Evolutionary conservation across 257 asterid genomes (phyloP).

Genomic region (Agastache rugosa): DNA sequence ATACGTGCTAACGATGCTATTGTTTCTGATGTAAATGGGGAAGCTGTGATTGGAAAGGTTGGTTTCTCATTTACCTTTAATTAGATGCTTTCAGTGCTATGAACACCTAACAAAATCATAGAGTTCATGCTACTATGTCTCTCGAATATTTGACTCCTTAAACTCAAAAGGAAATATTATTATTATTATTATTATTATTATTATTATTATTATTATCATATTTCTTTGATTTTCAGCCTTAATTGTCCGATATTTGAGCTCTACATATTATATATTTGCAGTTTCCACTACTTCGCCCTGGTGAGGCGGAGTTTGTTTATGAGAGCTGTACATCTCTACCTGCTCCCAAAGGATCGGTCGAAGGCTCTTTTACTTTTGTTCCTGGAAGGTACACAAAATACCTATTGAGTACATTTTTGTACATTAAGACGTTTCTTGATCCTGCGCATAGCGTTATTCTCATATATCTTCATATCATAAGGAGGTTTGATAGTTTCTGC

Average conservation of each 20-base stretch:
- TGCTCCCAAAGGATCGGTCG: constrained; percentile 67
- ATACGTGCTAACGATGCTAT: constrained; percentile 60
- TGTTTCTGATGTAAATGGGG: constrained; percentile 64
- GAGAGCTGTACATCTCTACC: constrained; percentile 69
- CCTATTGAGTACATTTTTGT: constrained; percentile 10
- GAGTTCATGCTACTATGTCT: constrained; percentile 20
- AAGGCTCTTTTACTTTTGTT: constrained; percentile 85
- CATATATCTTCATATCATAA: background rate
- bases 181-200: too few relatives aligned
- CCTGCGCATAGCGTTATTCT: background rate
- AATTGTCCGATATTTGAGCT: constrained; percentile 29
- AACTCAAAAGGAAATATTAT: constrained; percentile 8
- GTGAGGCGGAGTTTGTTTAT: constrained; percentile 78
- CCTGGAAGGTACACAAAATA: constrained; percentile 79
- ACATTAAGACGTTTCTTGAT: background rate
- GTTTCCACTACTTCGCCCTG: constrained; percentile 81
- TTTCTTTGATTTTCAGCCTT: background rate
- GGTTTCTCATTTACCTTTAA: constrained; percentile 25
- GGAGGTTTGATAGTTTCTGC: background rate
- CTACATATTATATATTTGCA: constrained; percentile 47
- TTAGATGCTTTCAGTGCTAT: background rate
- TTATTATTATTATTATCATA: background rate
- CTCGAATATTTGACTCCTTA: background rate
- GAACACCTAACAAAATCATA: background rate
- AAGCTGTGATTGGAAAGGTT: constrained; percentile 95